A percentile compares a stretch with the other conserved stretches of the same genome.
phyloP scores from a whole-genome alignment of 495 filamentous ascomycete genomes.

The Podospora pseudoanserina region DNA sequence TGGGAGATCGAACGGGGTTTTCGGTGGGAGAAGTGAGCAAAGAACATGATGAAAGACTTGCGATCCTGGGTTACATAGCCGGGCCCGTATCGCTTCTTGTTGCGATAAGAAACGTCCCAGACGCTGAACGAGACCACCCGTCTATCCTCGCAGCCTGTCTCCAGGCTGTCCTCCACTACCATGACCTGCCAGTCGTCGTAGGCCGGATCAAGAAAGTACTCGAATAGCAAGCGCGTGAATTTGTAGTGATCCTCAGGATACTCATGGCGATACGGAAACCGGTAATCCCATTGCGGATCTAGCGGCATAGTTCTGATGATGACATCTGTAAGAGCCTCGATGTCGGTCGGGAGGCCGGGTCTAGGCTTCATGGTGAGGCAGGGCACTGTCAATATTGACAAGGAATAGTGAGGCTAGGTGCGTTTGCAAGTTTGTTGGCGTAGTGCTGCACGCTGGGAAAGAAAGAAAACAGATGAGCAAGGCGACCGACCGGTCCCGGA shows the following conservation, averaged over 20 bases:
- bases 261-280: conserved; percentile 32
- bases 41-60: conserved; percentile 21
- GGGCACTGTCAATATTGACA: neutral
- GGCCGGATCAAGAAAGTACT: conserved; percentile 32
- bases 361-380: conserved; percentile 26
- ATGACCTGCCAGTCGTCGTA: conserved; percentile 37
- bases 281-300: conserved; percentile 40
- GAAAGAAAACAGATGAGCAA: neutral
- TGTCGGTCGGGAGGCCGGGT: conserved; percentile 26
- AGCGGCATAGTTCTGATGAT: conserved; percentile 36
- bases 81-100: conserved; percentile 30
- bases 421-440: neutral
- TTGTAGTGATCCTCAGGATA: conserved; percentile 36
- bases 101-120: conserved; percentile 35
- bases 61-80: conserved; percentile 32
- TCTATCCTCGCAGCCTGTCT: conserved; percentile 16
- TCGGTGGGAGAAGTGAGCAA: neutral
- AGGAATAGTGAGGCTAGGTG: neutral
- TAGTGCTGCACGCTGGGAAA: neutral
- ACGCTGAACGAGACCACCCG: conserved; percentile 33
- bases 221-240: conserved; percentile 34
- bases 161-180: conserved; percentile 32
- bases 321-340: conserved; percentile 35
- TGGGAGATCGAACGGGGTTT: neutral
- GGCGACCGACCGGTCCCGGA: neutral